phyloP scores from a whole-genome alignment of 176 grass and related monocot genomes.

The Musa troglodytarum region DNA sequence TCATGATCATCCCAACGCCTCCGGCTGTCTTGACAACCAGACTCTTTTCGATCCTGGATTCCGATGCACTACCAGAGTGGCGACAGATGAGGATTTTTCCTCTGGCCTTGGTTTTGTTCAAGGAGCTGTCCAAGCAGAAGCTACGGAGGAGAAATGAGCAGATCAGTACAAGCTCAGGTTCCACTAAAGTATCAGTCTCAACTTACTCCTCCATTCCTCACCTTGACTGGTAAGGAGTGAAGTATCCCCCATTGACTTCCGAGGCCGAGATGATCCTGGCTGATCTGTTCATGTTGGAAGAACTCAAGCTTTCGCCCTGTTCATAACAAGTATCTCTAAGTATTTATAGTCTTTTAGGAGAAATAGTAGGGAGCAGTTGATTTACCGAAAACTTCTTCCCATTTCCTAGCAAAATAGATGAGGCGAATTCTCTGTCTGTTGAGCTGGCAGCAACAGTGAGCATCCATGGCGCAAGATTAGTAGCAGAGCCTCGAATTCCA shows the following conservation, averaged over 20 bases:
- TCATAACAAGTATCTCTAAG: slow-evolving; percentile 7
- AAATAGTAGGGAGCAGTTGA: background rate
- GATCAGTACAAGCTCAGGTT: slow-evolving; percentile 19
- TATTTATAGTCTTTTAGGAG: background rate
- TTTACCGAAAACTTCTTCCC: slow-evolving; percentile 10
- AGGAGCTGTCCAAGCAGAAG: slow-evolving; percentile 71
- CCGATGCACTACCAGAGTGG: slow-evolving; percentile 33
- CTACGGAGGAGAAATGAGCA: slow-evolving; percentile 22
- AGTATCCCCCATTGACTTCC: slow-evolving; percentile 51
- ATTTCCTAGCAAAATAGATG: slow-evolving; percentile 14
- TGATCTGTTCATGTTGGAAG: slow-evolving; percentile 44
- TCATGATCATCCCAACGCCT: slow-evolving; percentile 67
- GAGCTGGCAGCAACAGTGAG: slow-evolving; percentile 23
- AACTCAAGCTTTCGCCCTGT: slow-evolving; percentile 75
- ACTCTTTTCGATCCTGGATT: slow-evolving; percentile 45
- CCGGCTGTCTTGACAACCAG: slow-evolving; percentile 54
- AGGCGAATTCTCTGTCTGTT: slow-evolving; percentile 19
- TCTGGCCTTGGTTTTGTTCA: slow-evolving; percentile 51
- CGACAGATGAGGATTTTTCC: slow-evolving; percentile 70
- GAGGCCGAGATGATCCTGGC: slow-evolving; percentile 59
- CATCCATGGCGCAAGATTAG: slow-evolving; percentile 23
- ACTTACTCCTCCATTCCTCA: slow-evolving; percentile 22
- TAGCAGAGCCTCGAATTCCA: slow-evolving; percentile 18
- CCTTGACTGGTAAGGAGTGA: slow-evolving; percentile 84
- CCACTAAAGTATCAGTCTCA: background rate